Conservation (phyloP, 176 grass and related monocot species). For the Urochloa ruziziensis region DNA sequence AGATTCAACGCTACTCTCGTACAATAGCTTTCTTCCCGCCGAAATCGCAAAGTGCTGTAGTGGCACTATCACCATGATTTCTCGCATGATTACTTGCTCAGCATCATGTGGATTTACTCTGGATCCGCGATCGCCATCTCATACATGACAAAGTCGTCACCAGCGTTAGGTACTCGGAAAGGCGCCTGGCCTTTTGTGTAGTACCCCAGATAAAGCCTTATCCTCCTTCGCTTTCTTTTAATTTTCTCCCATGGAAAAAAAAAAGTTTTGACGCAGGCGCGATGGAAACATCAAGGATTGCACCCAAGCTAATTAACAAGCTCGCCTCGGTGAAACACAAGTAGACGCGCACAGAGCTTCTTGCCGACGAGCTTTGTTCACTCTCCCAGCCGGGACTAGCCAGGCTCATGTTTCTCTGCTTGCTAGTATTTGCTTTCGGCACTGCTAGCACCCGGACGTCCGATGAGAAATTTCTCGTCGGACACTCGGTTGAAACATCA, state of each 20-base stretch:
- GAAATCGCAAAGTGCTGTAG: background rate
- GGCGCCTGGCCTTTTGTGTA: background rate
- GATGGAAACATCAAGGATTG: background rate
- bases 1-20: background rate
- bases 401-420: background rate
- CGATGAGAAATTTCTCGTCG: too few species aligned
- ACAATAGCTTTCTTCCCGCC: too few species aligned
- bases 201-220: conserved; percentile 7
- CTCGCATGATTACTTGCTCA: conserved; percentile 14
- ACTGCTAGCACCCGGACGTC: too few species aligned
- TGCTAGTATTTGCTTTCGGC: too few species aligned
- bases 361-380: conserved; percentile 1
- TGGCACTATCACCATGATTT: background rate
- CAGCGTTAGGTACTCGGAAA: conserved; percentile 19
- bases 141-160: conserved; percentile 15
- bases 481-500: too few species aligned
- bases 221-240: background rate
- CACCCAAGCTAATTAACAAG: background rate
- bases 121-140: background rate
- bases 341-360: background rate
- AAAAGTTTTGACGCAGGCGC: background rate
- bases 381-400: background rate
- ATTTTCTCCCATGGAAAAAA: background rate
- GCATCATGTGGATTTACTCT: conserved; percentile 12
- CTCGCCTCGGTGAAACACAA: background rate